phyloP scores from a whole-genome alignment of 352 stramenopile genomes.

The Blastocystis sp. region DNA sequence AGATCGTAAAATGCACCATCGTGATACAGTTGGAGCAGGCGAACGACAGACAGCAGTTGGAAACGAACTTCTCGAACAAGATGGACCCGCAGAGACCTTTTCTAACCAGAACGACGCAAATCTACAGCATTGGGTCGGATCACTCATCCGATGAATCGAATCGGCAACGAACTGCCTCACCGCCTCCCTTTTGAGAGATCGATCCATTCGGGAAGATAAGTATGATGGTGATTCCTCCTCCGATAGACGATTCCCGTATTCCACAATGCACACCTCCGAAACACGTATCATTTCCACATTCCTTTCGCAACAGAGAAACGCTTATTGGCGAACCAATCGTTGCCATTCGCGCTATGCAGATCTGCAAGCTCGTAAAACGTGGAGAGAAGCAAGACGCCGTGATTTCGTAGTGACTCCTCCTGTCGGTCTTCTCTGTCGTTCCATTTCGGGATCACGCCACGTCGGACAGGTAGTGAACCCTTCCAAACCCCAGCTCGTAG shows the following conservation, averaged over 20 bases:
- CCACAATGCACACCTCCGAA: too few relatives aligned
- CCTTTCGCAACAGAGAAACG: too few relatives aligned
- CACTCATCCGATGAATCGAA: not conserved
- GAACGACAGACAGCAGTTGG: conserved; percentile 26
- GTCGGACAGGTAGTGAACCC: not conserved
- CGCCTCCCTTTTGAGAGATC: too few relatives aligned
- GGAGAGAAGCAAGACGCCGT: too few relatives aligned
- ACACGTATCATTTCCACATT: too few relatives aligned
- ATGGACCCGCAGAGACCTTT: not conserved
- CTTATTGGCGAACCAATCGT: too few relatives aligned
- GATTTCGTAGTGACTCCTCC: not conserved
- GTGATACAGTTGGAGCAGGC: not conserved
- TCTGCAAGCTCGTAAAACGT: not conserved
- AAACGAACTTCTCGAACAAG: not conserved
- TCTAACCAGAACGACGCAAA: not conserved
- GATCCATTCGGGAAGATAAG: too few relatives aligned
- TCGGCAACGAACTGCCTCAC: not conserved
- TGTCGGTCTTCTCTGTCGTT: not conserved
- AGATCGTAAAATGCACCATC: not conserved
- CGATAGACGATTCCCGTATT: too few relatives aligned
- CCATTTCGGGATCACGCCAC: not conserved
- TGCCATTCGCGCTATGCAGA: not conserved
- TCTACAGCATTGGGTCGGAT: not conserved
- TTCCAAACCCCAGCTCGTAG: not conserved
- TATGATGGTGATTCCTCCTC: too few relatives aligned